phyloP scores from a whole-genome alignment of 371 early-diverging fungal species.

The Blakeslea trispora region DNA sequence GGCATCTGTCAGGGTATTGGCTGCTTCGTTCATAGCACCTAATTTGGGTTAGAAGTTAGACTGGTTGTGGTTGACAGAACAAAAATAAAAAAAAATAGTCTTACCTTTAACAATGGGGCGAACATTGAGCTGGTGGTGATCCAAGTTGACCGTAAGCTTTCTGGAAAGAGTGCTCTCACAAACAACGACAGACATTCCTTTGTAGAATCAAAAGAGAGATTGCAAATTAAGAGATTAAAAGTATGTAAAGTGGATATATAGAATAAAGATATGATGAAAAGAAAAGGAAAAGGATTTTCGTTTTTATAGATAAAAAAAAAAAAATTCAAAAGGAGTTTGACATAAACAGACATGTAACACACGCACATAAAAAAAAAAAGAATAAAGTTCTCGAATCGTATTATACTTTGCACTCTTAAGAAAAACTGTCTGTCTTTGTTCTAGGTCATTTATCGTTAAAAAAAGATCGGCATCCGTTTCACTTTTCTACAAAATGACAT shows the following conservation, averaged over 20 bases:
- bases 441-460: no score
- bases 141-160: conserved; percentile 23
- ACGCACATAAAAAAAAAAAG: neutral
- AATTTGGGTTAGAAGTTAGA: neutral
- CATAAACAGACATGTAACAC: no score
- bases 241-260: neutral
- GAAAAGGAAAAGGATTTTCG: neutral
- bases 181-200: conserved; percentile 17
- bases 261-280: neutral
- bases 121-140: conserved; percentile 24
- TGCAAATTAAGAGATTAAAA: neutral
- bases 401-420: no score
- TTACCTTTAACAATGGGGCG: conserved; percentile 32
- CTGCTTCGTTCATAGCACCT: conserved; percentile 52
- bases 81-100: neutral
- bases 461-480: conserved; percentile 3
- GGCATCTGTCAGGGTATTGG: conserved; percentile 45
- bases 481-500: no score
- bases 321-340: neutral
- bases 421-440: no score
- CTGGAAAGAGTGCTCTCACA: conserved; percentile 16
- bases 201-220: neutral
- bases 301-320: neutral
- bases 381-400: neutral
- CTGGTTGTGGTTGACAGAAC: neutral